phyloP scores from a whole-genome alignment of 345 rosid species.

The Populus alba region DNA sequence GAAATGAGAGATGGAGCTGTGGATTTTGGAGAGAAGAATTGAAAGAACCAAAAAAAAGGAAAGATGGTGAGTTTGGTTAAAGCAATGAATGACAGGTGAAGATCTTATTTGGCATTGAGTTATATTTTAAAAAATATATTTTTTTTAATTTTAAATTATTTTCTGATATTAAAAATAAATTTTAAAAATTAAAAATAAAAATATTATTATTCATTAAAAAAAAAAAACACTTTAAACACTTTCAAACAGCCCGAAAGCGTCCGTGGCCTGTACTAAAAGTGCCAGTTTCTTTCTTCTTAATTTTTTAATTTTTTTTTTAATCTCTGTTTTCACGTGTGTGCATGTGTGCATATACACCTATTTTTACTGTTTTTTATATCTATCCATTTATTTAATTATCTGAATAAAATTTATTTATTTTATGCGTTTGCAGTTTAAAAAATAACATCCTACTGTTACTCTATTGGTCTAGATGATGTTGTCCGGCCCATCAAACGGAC shows the following conservation, averaged over 20 bases:
- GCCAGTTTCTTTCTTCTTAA: conserved; percentile 24
- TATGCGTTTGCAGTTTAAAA: too few species aligned
- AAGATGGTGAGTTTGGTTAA: conserved; percentile 59
- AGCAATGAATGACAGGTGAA: conserved; percentile 51
- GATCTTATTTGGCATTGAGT: too few species aligned
- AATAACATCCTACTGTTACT: neutral
- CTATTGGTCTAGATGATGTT: neutral
- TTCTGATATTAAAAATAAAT: too few species aligned
- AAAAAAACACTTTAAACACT: too few species aligned
- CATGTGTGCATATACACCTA: neutral
- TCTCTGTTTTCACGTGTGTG: neutral
- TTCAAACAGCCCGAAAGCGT: conserved; percentile 2
- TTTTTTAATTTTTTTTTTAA: neutral
- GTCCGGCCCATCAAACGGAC: conserved; percentile 32
- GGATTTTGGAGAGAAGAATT: neutral
- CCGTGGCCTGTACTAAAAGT: conserved; percentile 30
- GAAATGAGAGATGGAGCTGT: neutral
- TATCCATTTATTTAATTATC: neutral
- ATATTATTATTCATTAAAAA: too few species aligned
- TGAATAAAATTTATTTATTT: neutral
- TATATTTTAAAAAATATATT: too few species aligned
- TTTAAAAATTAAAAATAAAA: too few species aligned
- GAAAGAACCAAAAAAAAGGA: conserved; percentile 14
- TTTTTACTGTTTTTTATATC: neutral
- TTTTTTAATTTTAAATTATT: too few species aligned